Evolutionary conservation across 371 early-diverging fungal species (phyloP).

Genomic region (Syncephalis plumigaleata): DNA sequence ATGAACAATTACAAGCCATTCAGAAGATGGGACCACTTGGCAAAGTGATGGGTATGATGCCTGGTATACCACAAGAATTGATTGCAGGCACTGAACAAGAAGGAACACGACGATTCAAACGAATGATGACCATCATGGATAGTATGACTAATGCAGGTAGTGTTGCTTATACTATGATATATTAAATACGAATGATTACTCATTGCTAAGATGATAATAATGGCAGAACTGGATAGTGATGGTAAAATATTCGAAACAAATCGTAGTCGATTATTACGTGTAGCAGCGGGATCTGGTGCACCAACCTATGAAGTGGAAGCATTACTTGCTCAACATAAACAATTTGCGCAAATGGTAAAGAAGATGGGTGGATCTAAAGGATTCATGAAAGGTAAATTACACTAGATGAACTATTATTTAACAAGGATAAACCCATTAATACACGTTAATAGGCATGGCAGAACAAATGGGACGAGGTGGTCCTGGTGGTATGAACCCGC

Average conservation of each 20-base stretch:
- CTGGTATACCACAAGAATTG: conserved; percentile 85
- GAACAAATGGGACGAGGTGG: conserved; percentile 46
- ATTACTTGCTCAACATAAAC: conserved; percentile 64
- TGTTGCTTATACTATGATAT: not conserved
- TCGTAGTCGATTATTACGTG: conserved; percentile 62
- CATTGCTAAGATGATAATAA: not conserved
- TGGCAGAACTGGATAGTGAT: conserved; percentile 84
- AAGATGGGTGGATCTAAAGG: conserved; percentile 88
- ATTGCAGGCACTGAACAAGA: conserved; percentile 55
- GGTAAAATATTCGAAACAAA: conserved; percentile 71
- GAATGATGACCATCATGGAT: conserved; percentile 93
- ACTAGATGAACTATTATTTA: conserved; percentile 15
- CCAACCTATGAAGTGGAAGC: conserved; percentile 72
- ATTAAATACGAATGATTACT: not conserved
- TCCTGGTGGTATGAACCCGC: conserved; percentile 52
- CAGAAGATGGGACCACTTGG: conserved; percentile 85
- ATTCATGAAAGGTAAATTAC: conserved; percentile 29
- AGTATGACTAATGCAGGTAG: conserved; percentile 79
- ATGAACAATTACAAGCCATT: conserved; percentile 92
- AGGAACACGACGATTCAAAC: conserved; percentile 60
- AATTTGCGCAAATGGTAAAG: conserved; percentile 88
- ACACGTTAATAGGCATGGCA: too few relatives aligned
- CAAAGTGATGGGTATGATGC: conserved; percentile 96
- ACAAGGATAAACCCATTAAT: too few relatives aligned
- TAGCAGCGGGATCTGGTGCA: conserved; percentile 88